Base-by-base conservation (phyloP, 1,139 yeast species). In the Debaryomyces sp. region DNA sequence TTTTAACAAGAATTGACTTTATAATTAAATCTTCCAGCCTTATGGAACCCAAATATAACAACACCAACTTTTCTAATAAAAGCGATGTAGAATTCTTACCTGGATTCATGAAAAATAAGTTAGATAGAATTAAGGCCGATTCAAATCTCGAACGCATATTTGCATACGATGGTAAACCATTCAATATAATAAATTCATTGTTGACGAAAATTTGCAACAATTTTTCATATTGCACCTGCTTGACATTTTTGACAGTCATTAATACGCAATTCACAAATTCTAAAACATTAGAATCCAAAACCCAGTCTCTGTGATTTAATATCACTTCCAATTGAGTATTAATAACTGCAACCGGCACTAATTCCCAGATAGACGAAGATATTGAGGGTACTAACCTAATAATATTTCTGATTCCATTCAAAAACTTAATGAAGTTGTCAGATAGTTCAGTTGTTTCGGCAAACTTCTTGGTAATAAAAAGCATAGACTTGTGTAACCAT, bases 291-390 rank as follows among this genome's bases (percentile, higher is more conserved):
- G 67, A 59, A n/a, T 66, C 54, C 15, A 52, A 47, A 3, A 81
- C 60, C 86, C 89, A 87, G 41, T 67, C 60, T 8, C 63, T 55
- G 30, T 74, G 75, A 4, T 69, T 67, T 22, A 87, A 69, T 4
- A 86, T 63, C 13, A 81, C 89, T 62, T 89, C 95, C 32, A 89
- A 64, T 54, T 87, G 87, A 0, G 96, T 72, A 54, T 87, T 85
- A 12, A 88, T 53, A 37, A 84, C 70, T 5, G 74, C 60, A 5
- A 65, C 58, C 2, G 86, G 79, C 10, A 82, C 73, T 13, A 75
- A 51, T 7, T 69, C 63, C 78, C 85, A 75, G 8, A 83, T 51
- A 2, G 68, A 50, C 1, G 44, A 26, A 2, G 51, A 45, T 1
- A 36, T 38, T 5, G 45, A 37, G 5, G 60, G 54, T 12, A 51